Evolutionary conservation across 768 basidiomycete genomes (phyloP).

Genomic region (Podaxis sp.): DNA sequence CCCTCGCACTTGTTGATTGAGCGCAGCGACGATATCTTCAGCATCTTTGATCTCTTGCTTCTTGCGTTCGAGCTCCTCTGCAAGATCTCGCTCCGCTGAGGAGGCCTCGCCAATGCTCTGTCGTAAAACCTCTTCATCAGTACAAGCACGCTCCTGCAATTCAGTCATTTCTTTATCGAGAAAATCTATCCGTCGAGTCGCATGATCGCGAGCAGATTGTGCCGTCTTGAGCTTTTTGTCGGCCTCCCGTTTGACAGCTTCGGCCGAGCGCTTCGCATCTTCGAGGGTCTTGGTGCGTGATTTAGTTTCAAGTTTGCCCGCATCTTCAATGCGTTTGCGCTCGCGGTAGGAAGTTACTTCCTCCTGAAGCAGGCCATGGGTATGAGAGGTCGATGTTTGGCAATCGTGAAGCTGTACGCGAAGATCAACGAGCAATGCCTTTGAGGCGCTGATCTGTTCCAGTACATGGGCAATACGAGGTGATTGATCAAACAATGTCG

Average conservation of each 20-base stretch:
- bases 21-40: conserved; percentile 64
- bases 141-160: conserved; percentile 51
- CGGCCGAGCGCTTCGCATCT: conserved; percentile 82
- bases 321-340: conserved; percentile 82
- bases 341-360: conserved; percentile 75
- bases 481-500: conserved; percentile 57
- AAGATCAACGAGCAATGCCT: conserved; percentile 64
- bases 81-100: conserved; percentile 54
- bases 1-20: conserved; percentile 67
- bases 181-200: conserved; percentile 53
- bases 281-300: conserved; percentile 83
- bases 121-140: conserved; percentile 54
- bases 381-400: conserved; percentile 52
- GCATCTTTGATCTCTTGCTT: conserved; percentile 59
- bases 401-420: conserved; percentile 68
- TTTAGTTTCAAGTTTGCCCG: conserved; percentile 73
- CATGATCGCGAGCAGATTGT: conserved; percentile 61
- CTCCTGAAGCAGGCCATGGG: conserved; percentile 63
- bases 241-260: conserved; percentile 76
- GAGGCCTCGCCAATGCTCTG: conserved; percentile 45
- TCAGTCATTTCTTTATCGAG: conserved; percentile 61
- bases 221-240: conserved; percentile 85
- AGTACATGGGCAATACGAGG: conserved; percentile 74
- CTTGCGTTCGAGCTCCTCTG: conserved; percentile 52
- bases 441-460: conserved; percentile 66